Evolutionary conservation across 495 filamentous ascomycete species (phyloP), one percentile per base, ranked within the genome.

Genomic region (Xylaria venustula): DNA sequence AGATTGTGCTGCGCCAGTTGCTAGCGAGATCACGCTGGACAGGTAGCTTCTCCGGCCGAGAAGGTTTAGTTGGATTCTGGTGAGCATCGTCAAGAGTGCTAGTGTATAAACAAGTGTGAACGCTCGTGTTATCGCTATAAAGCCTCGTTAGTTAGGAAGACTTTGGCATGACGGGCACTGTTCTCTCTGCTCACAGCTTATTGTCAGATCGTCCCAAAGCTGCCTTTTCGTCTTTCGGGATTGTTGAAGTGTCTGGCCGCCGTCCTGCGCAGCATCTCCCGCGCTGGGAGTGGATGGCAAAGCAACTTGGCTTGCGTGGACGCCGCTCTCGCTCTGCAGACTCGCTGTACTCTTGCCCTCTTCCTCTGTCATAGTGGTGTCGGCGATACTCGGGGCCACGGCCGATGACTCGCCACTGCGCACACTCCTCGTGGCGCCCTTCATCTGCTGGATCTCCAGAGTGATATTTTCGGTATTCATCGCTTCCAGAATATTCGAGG

Each of bases 121-220:
- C 1, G 93, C 84, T 69, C 94, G 81, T 15, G 95, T 93, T 63
- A 98, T 90, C 17, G 94, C 92, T 96, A 68, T 5, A 30, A n/a
- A 48, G n/a, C n/a, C 14, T 1, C 19, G 67, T 75, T 65, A 77
- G 73, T 45, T 28, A n/a, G 20, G 22, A 7, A 19, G 22, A 25
- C 17, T 5, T 54, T 9, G 22, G 28, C 11, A 17, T 22, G 14
- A 23, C 45, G 15, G 11, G 14, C 2, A n/a, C n/a, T n/a, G n/a
- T n/a, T n/a, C n/a, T n/a, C n/a, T n/a, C n/a, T n/a, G 58, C 90
- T 68, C 77, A 96, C 93, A 92, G 76, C 84, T 89, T 63, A 99
- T 96, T 68, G 96, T 99, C 65, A 99, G 85, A 67, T 99, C 95
- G 73, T 95, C 91, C 94, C 94, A 99, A 17, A 99, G 79, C 75